phyloP scores from a whole-genome alignment of 2,329 filamentous ascomycete species.

The Hortaea werneckii region DNA sequence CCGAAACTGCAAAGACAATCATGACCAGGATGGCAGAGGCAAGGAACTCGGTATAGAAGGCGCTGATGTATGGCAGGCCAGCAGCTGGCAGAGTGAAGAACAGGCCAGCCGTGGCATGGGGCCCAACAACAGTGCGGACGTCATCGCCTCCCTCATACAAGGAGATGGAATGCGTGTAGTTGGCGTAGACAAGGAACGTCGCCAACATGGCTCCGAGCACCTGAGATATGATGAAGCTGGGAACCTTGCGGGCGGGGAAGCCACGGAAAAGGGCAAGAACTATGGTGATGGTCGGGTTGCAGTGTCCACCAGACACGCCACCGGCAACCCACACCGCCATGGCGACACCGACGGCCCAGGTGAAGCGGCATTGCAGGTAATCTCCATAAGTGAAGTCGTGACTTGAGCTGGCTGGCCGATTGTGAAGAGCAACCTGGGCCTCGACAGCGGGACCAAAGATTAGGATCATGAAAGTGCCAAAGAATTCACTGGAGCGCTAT shows the following conservation, averaged over 20 bases:
- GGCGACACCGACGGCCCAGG: background rate
- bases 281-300: conserved; percentile 39
- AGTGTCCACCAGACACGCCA: conserved; percentile 4
- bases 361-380: background rate
- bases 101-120: conserved; percentile 45
- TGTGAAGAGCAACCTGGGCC: background rate
- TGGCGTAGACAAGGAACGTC: conserved; percentile 35
- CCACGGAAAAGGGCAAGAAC: conserved; percentile 37
- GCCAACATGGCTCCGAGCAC: conserved; percentile 44
- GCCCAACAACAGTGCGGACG: conserved; percentile 44
- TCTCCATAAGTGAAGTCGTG: background rate
- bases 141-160: conserved; percentile 47
- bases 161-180: conserved; percentile 30
- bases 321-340: background rate
- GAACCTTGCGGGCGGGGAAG: conserved; percentile 42
- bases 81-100: conserved; percentile 4
- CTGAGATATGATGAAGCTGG: conserved; percentile 43
- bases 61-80: background rate
- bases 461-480: background rate
- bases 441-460: background rate
- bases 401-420: background rate
- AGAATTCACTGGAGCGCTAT: background rate
- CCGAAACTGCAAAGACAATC: conserved; percentile 1
- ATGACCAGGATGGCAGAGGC: conserved; percentile 1
- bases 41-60: conserved; percentile 4